Evolutionary conservation across 495 filamentous ascomycete species (phyloP).

Genomic region (Apodospora peruviana): DNA sequence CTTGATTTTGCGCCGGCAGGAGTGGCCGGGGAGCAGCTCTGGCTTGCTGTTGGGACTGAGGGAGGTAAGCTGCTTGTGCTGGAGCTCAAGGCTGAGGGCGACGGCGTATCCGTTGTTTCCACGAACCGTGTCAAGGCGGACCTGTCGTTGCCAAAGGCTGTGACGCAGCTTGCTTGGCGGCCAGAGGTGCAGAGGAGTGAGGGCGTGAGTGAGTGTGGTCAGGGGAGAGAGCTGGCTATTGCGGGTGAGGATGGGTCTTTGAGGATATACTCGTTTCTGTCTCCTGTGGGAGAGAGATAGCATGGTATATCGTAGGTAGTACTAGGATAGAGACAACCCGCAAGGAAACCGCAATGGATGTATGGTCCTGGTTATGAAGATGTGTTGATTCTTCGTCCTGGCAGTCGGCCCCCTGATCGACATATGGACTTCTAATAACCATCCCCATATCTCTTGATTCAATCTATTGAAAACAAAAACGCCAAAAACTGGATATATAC

Average conservation of each 20-base stretch:
- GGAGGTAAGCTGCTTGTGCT: conserved; percentile 47
- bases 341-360: too few relatives aligned
- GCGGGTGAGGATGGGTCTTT: conserved; percentile 80
- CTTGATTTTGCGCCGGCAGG: conserved; percentile 55
- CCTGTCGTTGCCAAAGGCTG: conserved; percentile 61
- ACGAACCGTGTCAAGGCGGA: conserved; percentile 37
- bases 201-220: conserved; percentile 8
- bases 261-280: conserved; percentile 52
- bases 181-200: conserved; percentile 34
- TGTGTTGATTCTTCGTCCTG: too few relatives aligned
- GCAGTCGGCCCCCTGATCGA: too few relatives aligned
- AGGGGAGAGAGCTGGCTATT: conserved; percentile 58
- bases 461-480: too few relatives aligned
- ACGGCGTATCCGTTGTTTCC: conserved; percentile 35
- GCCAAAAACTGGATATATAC: too few relatives aligned
- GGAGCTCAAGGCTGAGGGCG: conserved; percentile 25
- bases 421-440: too few relatives aligned
- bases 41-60: conserved; percentile 67
- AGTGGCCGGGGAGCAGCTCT: conserved; percentile 33
- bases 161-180: conserved; percentile 74
- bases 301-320: background rate
- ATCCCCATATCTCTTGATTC: too few relatives aligned
- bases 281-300: background rate
- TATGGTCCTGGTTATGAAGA: too few relatives aligned
- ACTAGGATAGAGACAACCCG: background rate